These are phyloP conservation scores for Phellopilus nigrolimitatus DNA, from an alignment of 1,284 basidiomycete species.

Conservation along the genomic window DNA sequence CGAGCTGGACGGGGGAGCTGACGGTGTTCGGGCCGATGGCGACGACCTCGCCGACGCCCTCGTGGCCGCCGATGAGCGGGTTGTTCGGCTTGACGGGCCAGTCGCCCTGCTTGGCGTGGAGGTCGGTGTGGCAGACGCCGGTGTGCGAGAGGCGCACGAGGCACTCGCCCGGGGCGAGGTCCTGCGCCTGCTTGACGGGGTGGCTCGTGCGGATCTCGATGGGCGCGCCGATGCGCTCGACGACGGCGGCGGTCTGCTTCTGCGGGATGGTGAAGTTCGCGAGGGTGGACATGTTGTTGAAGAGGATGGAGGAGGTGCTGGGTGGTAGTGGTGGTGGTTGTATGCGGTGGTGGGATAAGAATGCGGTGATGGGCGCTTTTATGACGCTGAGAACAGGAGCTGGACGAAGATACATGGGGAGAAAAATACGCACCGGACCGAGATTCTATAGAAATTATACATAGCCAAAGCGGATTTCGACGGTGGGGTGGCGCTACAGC, in stretches of 20 bases:
- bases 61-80: conserved; percentile 82
- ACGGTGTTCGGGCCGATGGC: conserved; percentile 69
- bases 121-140: conserved; percentile 64
- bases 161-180: conserved; percentile 62
- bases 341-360: no score
- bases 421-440: no score
- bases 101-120: conserved; percentile 55
- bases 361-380: no score
- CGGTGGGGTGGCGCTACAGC: not conserved
- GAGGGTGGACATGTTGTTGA: conserved; percentile 10
- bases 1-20: conserved; percentile 59
- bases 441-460: not conserved
- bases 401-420: no score
- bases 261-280: conserved; percentile 34
- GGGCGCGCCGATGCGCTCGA: conserved; percentile 33
- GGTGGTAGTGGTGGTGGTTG: no score
- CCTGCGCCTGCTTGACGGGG: conserved; percentile 49
- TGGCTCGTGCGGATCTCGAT: conserved; percentile 34
- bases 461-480: not conserved
- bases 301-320: not conserved
- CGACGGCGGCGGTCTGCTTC: conserved; percentile 46
- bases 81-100: conserved; percentile 58
- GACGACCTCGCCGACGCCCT: conserved; percentile 74
- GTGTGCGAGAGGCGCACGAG: conserved; percentile 63
- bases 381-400: no score